Conservation (phyloP, 2,329 filamentous ascomycete species). For the Stachybotrys elegans region DNA sequence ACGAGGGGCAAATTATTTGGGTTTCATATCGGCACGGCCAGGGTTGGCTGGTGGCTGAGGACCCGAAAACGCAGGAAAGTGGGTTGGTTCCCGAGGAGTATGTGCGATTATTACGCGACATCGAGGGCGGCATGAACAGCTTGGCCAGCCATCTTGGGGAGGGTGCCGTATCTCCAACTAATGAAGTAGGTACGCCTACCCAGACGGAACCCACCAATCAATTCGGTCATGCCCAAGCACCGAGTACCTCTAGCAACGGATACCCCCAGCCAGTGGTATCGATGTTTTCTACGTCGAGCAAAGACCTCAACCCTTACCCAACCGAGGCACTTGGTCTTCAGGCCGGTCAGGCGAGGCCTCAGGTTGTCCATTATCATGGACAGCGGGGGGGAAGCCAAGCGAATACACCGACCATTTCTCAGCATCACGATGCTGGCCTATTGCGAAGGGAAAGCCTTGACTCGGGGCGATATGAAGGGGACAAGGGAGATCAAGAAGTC, state of each 20-base stretch:
- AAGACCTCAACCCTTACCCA: constrained; percentile 63
- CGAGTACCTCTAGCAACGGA: constrained; percentile 48
- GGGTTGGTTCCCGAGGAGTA: constrained; percentile 96
- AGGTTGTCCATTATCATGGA: constrained; percentile 63
- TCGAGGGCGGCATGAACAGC: constrained; percentile 81
- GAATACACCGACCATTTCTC: constrained; percentile 55
- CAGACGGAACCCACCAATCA: constrained; percentile 49
- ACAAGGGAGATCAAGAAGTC: constrained; percentile 31
- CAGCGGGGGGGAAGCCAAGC: constrained; percentile 63
- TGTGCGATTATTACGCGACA: constrained; percentile 84
- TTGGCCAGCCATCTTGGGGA: constrained; percentile 57
- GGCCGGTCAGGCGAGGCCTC: constrained; percentile 57
- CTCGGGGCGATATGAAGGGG: too few species aligned
- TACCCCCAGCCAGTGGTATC: constrained; percentile 65
- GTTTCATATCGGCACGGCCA: constrained; percentile 95
- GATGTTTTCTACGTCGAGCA: constrained; percentile 66
- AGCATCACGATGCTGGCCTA: constrained; percentile 43
- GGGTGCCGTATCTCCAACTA: constrained; percentile 41
- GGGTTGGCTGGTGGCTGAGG: constrained; percentile 95
- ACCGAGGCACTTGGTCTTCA: constrained; percentile 59
- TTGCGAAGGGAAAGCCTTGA: constrained; percentile 47
- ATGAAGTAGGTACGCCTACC: constrained; percentile 55
- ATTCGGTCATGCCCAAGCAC: constrained; percentile 43
- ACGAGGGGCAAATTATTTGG: constrained; percentile 93
- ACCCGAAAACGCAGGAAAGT: constrained; percentile 89